Conservation (phyloP, 495 filamentous ascomycete genomes). For the Podospora tetraspora region DNA sequence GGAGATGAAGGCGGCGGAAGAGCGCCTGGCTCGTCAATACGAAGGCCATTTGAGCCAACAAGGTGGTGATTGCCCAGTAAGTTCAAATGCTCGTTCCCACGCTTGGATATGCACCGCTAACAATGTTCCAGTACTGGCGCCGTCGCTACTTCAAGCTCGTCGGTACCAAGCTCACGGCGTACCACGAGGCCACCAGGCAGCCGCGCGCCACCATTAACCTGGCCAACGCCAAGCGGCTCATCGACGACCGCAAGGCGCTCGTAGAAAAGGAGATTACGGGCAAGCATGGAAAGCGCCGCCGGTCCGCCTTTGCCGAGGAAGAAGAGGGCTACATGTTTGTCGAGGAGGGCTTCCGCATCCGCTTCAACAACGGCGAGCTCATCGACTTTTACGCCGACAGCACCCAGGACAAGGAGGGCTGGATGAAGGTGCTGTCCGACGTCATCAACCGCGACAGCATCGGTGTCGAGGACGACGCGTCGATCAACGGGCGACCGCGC, state of each 20-base stretch:
- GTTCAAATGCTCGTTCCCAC: conserved; percentile 34
- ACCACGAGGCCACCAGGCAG: conserved; percentile 91
- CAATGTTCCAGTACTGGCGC: conserved; percentile 73
- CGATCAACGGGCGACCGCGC: conserved; percentile 34
- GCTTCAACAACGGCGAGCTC: conserved; percentile 93
- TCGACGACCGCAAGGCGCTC: conserved; percentile 83
- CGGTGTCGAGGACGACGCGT: conserved; percentile 40
- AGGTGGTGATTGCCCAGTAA: conserved; percentile 94
- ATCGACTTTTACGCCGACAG: conserved; percentile 98
- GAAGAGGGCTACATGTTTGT: conserved; percentile 99
- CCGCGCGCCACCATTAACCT: conserved; percentile 95
- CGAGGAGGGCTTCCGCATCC: conserved; percentile 96
- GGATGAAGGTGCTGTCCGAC: conserved; percentile 88
- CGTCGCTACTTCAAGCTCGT: conserved; percentile 94
- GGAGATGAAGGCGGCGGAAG: conserved; percentile 84
- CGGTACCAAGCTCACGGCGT: conserved; percentile 87
- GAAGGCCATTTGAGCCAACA: conserved; percentile 93
- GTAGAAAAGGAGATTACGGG: conserved; percentile 71
- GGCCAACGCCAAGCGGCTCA: conserved; percentile 86
- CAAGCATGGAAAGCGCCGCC: conserved; percentile 71
- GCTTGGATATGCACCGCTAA: conserved; percentile 19
- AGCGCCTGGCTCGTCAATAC: conserved; percentile 61
- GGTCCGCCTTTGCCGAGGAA: conserved; percentile 94
- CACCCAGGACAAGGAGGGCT: conserved; percentile 76
- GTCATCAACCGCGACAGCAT: conserved; percentile 61